Conservation (phyloP, 1,284 basidiomycete genomes). For the Melampsora occidentalis region DNA sequence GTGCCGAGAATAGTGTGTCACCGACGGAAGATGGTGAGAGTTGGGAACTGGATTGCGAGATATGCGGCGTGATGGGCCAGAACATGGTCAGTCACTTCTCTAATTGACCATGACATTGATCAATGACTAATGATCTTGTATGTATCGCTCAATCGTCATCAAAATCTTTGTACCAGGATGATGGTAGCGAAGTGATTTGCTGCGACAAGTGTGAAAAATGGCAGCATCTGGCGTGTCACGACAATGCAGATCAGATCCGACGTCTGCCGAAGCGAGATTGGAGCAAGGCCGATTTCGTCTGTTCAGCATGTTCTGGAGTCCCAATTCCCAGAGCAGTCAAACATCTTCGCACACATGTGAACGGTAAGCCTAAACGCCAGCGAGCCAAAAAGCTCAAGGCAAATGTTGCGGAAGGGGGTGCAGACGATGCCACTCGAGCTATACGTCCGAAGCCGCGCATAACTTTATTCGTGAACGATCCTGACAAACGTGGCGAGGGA, state of each 20-base stretch:
- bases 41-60: slow-evolving; percentile 42
- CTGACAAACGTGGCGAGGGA: slow-evolving; percentile 12
- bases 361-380: slow-evolving; percentile 40
- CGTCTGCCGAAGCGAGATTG: slow-evolving; percentile 23
- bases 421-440: neutral
- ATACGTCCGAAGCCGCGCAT: slow-evolving; percentile 22
- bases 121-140: neutral
- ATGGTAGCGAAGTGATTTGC: slow-evolving; percentile 42
- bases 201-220: slow-evolving; percentile 41
- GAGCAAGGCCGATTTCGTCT: slow-evolving; percentile 30
- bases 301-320: slow-evolving; percentile 38
- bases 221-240: slow-evolving; percentile 38
- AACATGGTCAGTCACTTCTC: slow-evolving; percentile 29
- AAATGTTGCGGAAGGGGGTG: neutral
- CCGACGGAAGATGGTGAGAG: slow-evolving; percentile 10
- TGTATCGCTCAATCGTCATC: neutral
- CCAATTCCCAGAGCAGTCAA: slow-evolving; percentile 24
- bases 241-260: slow-evolving; percentile 31
- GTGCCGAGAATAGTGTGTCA: slow-evolving; percentile 27
- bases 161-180: slow-evolving; percentile 20
- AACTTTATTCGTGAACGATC: slow-evolving; percentile 32
- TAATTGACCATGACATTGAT: neutral
- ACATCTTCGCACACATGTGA: slow-evolving; percentile 30
- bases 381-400: slow-evolving; percentile 21
- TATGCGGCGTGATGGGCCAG: slow-evolving; percentile 29